Base-by-base conservation (phyloP, 345 rosid species). In the Eucalyptus viminalis region DNA sequence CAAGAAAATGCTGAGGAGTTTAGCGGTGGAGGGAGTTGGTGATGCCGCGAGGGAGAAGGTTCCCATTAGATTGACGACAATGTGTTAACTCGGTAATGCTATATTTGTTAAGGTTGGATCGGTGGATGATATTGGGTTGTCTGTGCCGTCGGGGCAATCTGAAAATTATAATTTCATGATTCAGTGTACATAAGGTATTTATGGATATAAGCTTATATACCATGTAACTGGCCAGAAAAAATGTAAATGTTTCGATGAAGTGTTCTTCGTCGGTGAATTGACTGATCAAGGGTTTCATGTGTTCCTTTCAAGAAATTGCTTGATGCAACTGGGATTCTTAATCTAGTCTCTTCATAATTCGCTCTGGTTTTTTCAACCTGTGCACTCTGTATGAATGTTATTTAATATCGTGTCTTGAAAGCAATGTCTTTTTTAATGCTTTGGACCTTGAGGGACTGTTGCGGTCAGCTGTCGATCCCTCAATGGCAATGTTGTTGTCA, bases 21-120 rank as follows among this genome's bases (percentile, higher is more conserved):
- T 93, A 44, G 90, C 95, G 1, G 91, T 95, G 2, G 89, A 86
- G 80, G 91, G 90, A 45, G 31, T 87, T 44, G 76, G 83, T 29
- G 95, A 91, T 87, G 91, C 93, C 50, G 95, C 88, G 21, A 92
- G 99, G 87, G 98, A 93, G 91, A 97, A 95, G 93, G 89, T 92
- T 90, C 92, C 93, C 31, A 88, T 96, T 34, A 89, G 95, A 86
- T 92, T 95, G 90, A 56, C 94, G 87, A 83, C 95, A 25, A 89
- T 95, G 31, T 96, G 92, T 91, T 95, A 85, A 83, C 31, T 34
- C 17, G 72, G n/a, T 76, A 19, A 89, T 87, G 45, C 31, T 56
- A 50, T 37, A 43, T 43, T 47, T 47, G 47, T 47, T 17, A 69
- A 69, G 80, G 22, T 69, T 69, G 7, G 9, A 15, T 31, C 80